phyloP scores from a whole-genome alignment of 768 basidiomycete species.

The Hypholoma fasciculare region DNA sequence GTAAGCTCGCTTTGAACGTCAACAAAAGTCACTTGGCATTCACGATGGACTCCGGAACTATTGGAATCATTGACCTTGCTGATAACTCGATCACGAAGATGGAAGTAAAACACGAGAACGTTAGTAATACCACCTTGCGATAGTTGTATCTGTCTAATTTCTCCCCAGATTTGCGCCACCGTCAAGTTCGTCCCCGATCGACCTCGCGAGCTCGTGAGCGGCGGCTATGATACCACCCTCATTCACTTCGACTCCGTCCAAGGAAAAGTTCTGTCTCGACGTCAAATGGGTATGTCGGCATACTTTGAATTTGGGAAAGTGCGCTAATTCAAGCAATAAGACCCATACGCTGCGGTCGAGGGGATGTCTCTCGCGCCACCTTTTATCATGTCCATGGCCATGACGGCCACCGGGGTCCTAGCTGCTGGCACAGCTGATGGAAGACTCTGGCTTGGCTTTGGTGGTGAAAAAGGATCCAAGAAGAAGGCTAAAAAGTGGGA shows the following conservation, averaged over 20 bases:
- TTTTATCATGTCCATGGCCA: conserved; percentile 64
- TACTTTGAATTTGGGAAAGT: neutral
- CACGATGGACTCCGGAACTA: conserved; percentile 65
- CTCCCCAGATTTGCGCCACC: conserved; percentile 62
- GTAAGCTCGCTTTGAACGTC: conserved; percentile 63
- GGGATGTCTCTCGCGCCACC: conserved; percentile 70
- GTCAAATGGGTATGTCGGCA: conserved; percentile 52
- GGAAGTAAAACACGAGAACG: conserved; percentile 64
- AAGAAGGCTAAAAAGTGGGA: conserved; percentile 73
- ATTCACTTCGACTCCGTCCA: conserved; percentile 68
- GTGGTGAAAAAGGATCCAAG: conserved; percentile 66
- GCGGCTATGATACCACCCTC: conserved; percentile 71
- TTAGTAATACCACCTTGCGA: conserved; percentile 31
- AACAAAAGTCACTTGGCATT: conserved; percentile 64
- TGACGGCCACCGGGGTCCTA: conserved; percentile 59
- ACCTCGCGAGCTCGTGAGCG: conserved; percentile 72
- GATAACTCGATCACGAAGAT: conserved; percentile 50
- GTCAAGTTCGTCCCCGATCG: conserved; percentile 73
- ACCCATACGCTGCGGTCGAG: conserved; percentile 34
- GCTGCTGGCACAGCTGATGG: conserved; percentile 81
- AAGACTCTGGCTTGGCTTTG: conserved; percentile 64
- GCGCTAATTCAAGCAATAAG: conserved; percentile 20
- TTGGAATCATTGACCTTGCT: conserved; percentile 65
- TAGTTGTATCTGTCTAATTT: neutral
- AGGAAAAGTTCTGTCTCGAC: conserved; percentile 55